Percentiles rank a stretch among this genome's conserved stretches.
Conservation (phyloP, 179 eudicot species). For the Spinacia oleracea region DNA sequence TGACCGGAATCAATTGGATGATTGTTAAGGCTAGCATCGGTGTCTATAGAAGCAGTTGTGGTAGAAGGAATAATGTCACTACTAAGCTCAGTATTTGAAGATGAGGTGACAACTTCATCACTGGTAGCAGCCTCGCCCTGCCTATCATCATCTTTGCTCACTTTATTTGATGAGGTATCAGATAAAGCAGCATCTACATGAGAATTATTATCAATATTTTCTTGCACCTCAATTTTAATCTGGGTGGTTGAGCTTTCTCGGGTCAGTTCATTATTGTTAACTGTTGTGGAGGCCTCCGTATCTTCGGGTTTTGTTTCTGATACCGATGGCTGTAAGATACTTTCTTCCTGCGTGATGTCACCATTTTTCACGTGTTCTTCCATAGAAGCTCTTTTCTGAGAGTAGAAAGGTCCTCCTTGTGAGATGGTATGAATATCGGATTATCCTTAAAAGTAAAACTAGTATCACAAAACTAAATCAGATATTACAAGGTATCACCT, state of each 20-base stretch:
- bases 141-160: slow-evolving; percentile 33
- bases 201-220: slow-evolving; percentile 31
- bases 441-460: slow-evolving; percentile 19
- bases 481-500: slow-evolving; percentile 30
- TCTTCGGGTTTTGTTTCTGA: slow-evolving; percentile 45
- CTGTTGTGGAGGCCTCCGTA: slow-evolving; percentile 28
- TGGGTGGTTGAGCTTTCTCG: slow-evolving; percentile 35
- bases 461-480: slow-evolving; percentile 10
- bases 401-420: slow-evolving; percentile 40
- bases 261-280: slow-evolving; percentile 32
- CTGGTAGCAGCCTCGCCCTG: slow-evolving; percentile 36
- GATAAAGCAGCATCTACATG: slow-evolving; percentile 35
- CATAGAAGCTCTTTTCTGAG: slow-evolving; percentile 50
- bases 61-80: slow-evolving; percentile 31
- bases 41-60: slow-evolving; percentile 29
- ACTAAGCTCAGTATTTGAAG: slow-evolving; percentile 41
- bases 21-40: slow-evolving; percentile 40
- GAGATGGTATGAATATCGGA: slow-evolving; percentile 27
- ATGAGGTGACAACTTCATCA: slow-evolving; percentile 34
- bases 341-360: slow-evolving; percentile 39
- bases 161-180: slow-evolving; percentile 38
- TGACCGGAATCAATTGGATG: slow-evolving; percentile 45
- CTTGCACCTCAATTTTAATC: slow-evolving; percentile 43
- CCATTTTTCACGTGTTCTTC: slow-evolving; percentile 35
- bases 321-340: slow-evolving; percentile 39